Conservation (phyloP, 148 eudicot species). For the Rhododendron molle region DNA sequence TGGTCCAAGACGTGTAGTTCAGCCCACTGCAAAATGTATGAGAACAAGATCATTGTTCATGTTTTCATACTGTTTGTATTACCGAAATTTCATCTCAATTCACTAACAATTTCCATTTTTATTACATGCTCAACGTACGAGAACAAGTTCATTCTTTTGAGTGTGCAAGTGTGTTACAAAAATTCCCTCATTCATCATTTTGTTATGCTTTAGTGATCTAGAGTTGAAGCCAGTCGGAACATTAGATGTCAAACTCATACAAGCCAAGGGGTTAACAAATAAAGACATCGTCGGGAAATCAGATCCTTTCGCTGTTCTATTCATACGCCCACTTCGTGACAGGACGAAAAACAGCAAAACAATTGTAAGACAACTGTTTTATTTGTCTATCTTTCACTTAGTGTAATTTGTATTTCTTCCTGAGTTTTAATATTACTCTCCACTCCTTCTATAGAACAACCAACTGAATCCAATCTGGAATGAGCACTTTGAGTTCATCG, state of each 20-base stretch:
- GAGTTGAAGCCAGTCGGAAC: constrained; percentile 77
- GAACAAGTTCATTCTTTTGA: not conserved
- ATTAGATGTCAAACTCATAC: constrained; percentile 74
- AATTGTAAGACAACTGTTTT: constrained; percentile 43
- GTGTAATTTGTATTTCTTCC: not conserved
- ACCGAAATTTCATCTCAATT: not conserved
- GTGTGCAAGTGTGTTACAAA: not conserved
- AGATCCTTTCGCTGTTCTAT: constrained; percentile 75
- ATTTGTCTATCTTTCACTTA: not conserved
- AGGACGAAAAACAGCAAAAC: constrained; percentile 64
- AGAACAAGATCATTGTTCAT: too few relatives aligned
- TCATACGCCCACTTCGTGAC: constrained; percentile 65
- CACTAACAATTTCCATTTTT: not conserved
- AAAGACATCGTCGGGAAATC: constrained; percentile 87
- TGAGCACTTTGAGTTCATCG: constrained; percentile 84
- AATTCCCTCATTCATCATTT: not conserved
- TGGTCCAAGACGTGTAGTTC: too few relatives aligned
- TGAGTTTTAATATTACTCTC: not conserved
- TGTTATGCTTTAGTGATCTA: constrained; percentile 42
- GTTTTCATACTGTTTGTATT: not conserved
- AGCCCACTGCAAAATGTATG: too few relatives aligned
- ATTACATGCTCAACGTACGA: not conserved
- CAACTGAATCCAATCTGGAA: constrained; percentile 83
- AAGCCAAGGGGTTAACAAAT: constrained; percentile 75
- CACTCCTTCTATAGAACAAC: constrained; percentile 44